phyloP scores from a whole-genome alignment of 352 stramenopile species.

The Globisporangium canariense region DNA sequence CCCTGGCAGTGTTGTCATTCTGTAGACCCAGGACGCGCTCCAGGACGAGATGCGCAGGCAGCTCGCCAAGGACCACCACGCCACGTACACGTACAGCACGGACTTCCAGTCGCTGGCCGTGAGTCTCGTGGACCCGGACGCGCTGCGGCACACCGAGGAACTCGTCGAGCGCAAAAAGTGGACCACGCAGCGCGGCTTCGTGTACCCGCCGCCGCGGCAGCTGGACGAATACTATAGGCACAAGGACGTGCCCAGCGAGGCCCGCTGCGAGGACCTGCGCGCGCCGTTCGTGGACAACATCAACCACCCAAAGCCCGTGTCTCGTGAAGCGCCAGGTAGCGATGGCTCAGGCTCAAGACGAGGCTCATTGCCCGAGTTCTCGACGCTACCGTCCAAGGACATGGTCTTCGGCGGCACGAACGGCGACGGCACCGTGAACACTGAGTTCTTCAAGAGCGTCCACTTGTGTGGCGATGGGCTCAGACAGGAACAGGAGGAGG shows the following conservation, averaged over 20 bases:
- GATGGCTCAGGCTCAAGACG: neutral
- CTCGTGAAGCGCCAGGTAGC: slow-evolving; percentile 26
- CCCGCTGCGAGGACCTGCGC: slow-evolving; percentile 78
- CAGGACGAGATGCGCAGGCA: slow-evolving; percentile 74
- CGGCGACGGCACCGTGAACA: slow-evolving; percentile 54
- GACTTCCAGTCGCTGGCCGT: slow-evolving; percentile 87
- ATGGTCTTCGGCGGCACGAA: slow-evolving; percentile 87
- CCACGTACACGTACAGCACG: slow-evolving; percentile 83
- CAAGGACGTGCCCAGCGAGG: slow-evolving; percentile 60
- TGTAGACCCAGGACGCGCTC: slow-evolving; percentile 75
- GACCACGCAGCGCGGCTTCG: slow-evolving; percentile 85
- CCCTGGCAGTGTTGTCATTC: neutral
- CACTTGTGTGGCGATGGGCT: slow-evolving; percentile 83
- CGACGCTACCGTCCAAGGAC: slow-evolving; percentile 83
- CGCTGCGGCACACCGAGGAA: slow-evolving; percentile 49
- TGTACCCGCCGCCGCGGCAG: slow-evolving; percentile 75
- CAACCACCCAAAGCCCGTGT: slow-evolving; percentile 63
- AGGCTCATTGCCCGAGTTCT: slow-evolving; percentile 40
- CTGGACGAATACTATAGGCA: slow-evolving; percentile 74
- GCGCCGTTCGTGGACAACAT: slow-evolving; percentile 85
- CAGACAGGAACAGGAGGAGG: slow-evolving; percentile 70
- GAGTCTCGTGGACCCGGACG: slow-evolving; percentile 73
- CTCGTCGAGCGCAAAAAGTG: slow-evolving; percentile 49
- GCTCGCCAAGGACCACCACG: slow-evolving; percentile 49
- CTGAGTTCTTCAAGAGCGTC: slow-evolving; percentile 82